phyloP scores from a whole-genome alignment of 192 early-diverging fungal genomes.

The Entomortierella beljakovae region DNA sequence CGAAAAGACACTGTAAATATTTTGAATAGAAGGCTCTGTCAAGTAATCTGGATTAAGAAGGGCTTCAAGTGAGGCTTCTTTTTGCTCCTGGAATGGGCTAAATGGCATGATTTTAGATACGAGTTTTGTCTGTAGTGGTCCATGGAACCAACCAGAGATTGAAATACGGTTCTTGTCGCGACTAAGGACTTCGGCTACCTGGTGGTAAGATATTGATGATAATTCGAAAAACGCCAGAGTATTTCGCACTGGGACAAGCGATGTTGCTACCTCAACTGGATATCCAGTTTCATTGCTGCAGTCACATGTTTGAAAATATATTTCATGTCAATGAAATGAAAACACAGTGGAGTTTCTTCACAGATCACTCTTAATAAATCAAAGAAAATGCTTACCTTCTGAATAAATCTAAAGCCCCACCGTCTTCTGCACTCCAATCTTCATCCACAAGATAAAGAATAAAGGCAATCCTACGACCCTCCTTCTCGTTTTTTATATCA shows the following conservation, averaged over 20 bases:
- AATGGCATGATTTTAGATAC: conserved; percentile 45
- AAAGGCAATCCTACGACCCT: conserved; percentile 73
- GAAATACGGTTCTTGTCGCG: conserved; percentile 62
- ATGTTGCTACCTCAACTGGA: conserved; percentile 56
- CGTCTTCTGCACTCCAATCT: conserved; percentile 71
- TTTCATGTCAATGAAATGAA: neutral
- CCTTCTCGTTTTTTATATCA: conserved; percentile 72
- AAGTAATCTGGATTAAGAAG: conserved; percentile 66
- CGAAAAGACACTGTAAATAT: conserved; percentile 60
- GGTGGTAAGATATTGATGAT: conserved; percentile 69
- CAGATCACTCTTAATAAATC: neutral
- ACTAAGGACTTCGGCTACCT: conserved; percentile 65
- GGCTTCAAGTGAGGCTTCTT: conserved; percentile 26
- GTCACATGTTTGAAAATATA: neutral
- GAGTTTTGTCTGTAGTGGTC: conserved; percentile 56
- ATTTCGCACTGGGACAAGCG: conserved; percentile 65
- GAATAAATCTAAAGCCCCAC: conserved; percentile 75
- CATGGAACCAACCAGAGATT: conserved; percentile 78
- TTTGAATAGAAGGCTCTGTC: conserved; percentile 25
- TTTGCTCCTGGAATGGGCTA: neutral
- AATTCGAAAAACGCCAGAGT: conserved; percentile 71
- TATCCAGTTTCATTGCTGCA: conserved; percentile 58
- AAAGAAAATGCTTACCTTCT: conserved; percentile 43
- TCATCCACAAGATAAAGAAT: conserved; percentile 79
- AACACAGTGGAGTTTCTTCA: neutral